Evolutionary conservation across 106 monocot genomes (phyloP), one percentile per base, ranked within the genome.

Genomic region (Narthecium ossifragum): DNA sequence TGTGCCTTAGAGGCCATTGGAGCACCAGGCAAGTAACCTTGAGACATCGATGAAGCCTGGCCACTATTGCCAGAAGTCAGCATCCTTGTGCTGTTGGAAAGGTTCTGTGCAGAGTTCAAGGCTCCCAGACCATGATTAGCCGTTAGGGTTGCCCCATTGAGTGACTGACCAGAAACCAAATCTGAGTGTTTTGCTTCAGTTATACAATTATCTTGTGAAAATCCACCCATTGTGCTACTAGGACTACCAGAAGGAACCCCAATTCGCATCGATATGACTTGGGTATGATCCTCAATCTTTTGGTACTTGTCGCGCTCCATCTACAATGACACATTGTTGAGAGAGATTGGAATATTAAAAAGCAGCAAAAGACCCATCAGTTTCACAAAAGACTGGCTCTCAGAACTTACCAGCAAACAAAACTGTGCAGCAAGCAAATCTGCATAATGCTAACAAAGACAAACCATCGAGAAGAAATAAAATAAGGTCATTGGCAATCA

Each of bases 371-470:
- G n/a, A n/a, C n/a, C n/a, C n/a, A n/a, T n/a, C n/a, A n/a, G n/a
- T n/a, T n/a, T 12, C 18, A 13, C 20, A 31, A 8, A 34, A 49
- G 22, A 34, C 31, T 23, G 2, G 9, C 12, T 25, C 11, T 28
- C 9, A 52, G 41, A 3, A 76, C 77, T 79, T 53, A 96, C 94
- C 80, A 84, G 51, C 53, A 26, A 15, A 53, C 49, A 46, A 50
- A 83, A 81, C 40, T 96, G 90, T 31, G 70, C 61, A 24, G 80
- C 90, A 66, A 96, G 90, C 61, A 90, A 46, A 73, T 96, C 94
- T 22, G 90, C 94, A 54, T 59, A 62, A 55, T 78, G 60, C 94
- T 96, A 86, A 39, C 18, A 63, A 61, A 66, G 53, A 25, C n/a
- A 48, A 59, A 59, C 5, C 5, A 20, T 23, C 7, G 21, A 63